Percentiles rank a stretch among this genome's conserved stretches.
Evolutionary conservation across 768 basidiomycete species (phyloP).

Genomic region (Pulveroboletus sp.): DNA sequence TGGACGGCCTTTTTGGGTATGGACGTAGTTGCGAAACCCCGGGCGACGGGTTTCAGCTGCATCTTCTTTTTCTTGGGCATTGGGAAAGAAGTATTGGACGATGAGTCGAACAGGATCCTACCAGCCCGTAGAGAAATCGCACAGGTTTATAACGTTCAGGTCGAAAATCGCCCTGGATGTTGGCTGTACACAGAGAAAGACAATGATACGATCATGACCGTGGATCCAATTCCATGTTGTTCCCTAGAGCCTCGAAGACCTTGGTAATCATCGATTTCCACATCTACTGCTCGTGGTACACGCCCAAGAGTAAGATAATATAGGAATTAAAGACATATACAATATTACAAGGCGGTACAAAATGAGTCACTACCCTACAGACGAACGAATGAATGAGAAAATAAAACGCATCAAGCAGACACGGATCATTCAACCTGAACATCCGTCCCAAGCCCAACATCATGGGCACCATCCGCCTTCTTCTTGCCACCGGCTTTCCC

Average conservation of each 20-base stretch:
- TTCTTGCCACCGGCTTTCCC: conserved; percentile 30
- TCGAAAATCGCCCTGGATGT: background rate
- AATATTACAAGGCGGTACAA: conserved; percentile 26
- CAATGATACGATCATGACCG: background rate
- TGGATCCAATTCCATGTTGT: background rate
- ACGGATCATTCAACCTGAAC: conserved; percentile 22
- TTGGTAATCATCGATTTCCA: no score
- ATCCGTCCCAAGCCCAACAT: conserved; percentile 25
- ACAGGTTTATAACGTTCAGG: background rate
- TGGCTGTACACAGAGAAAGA: background rate
- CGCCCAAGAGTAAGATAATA: conserved; percentile 2
- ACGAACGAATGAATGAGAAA: conserved; percentile 10
- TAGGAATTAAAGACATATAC: conserved; percentile 28
- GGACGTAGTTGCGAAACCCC: conserved; percentile 80
- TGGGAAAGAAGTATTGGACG: background rate
- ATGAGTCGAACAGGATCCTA: background rate
- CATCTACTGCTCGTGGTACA: background rate
- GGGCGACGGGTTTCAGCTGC: conserved; percentile 65
- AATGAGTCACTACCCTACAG: conserved; percentile 31
- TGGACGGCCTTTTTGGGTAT: conserved; percentile 67
- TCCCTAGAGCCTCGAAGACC: background rate
- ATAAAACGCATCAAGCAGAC: conserved; percentile 7
- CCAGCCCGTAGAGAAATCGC: background rate
- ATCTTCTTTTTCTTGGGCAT: conserved; percentile 89
- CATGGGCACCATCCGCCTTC: conserved; percentile 25